Evolutionary conservation across 768 basidiomycete genomes (phyloP).

Genomic region (Leccinum longicurvipes): DNA sequence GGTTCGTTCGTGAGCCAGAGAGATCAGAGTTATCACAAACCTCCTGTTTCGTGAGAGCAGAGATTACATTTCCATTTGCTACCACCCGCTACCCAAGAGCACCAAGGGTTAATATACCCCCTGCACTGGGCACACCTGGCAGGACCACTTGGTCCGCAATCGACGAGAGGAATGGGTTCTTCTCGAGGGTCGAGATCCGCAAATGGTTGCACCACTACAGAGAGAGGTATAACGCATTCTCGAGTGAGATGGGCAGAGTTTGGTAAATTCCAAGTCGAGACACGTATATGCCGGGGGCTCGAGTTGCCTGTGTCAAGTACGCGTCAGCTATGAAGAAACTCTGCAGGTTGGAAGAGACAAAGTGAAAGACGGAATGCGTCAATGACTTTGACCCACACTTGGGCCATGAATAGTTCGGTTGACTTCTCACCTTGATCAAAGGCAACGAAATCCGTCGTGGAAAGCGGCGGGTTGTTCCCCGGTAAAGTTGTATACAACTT

Average conservation of each 20-base stretch:
- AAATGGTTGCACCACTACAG: constrained; percentile 86
- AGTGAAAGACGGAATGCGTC: background rate
- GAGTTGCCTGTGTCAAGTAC: constrained; percentile 62
- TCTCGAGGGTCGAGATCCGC: constrained; percentile 76
- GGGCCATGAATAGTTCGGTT: background rate
- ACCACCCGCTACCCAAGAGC: constrained; percentile 78
- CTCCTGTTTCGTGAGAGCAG: constrained; percentile 79
- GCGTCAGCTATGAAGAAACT: constrained; percentile 13
- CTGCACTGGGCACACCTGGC: constrained; percentile 82
- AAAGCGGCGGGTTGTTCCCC: constrained; percentile 67
- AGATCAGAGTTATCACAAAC: constrained; percentile 41
- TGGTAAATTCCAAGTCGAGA: constrained; percentile 89
- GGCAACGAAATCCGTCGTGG: constrained; percentile 85
- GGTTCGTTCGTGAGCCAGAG: constrained; percentile 5
- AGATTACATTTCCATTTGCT: constrained; percentile 90
- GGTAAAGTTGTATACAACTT: constrained; percentile 64
- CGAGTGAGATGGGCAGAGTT: constrained; percentile 71
- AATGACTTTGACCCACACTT: background rate
- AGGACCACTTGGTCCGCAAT: constrained; percentile 69
- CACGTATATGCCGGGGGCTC: constrained; percentile 84
- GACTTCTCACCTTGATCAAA: constrained; percentile 78
- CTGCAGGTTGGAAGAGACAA: background rate
- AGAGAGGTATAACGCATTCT: constrained; percentile 83
- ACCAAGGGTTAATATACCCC: constrained; percentile 94
- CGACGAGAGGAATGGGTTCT: constrained; percentile 75